Conservation (phyloP, 192 early-diverging fungal species). For the Coemansia sp. region DNA sequence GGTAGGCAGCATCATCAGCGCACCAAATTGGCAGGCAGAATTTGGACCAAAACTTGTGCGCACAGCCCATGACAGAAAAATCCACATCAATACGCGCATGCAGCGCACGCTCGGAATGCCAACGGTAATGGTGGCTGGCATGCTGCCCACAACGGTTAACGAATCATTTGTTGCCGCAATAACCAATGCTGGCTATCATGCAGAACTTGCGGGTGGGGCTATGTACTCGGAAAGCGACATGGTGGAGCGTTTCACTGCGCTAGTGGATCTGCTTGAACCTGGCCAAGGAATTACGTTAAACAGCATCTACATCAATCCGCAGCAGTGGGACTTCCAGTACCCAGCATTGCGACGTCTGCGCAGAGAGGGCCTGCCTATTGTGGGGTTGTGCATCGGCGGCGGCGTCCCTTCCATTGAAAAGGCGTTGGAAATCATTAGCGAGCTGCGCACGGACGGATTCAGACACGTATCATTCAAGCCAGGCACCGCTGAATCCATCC, state of each 20-base stretch:
- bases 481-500: slow-evolving; percentile 71
- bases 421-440: slow-evolving; percentile 72
- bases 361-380: slow-evolving; percentile 81
- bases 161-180: slow-evolving; percentile 78
- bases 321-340: slow-evolving; percentile 79
- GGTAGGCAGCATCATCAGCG: slow-evolving; percentile 65
- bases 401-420: slow-evolving; percentile 83
- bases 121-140: slow-evolving; percentile 88
- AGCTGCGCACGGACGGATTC: slow-evolving; percentile 73
- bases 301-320: slow-evolving; percentile 79
- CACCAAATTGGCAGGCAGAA: slow-evolving; percentile 76
- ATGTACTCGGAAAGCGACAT: slow-evolving; percentile 76
- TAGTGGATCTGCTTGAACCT: slow-evolving; percentile 68
- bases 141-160: slow-evolving; percentile 84
- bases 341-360: slow-evolving; percentile 76
- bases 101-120: slow-evolving; percentile 79
- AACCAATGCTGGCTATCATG: slow-evolving; percentile 86
- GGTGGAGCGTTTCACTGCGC: slow-evolving; percentile 67
- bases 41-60: slow-evolving; percentile 78
- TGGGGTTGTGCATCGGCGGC: too few relatives aligned
- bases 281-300: slow-evolving; percentile 88
- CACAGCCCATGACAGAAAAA: slow-evolving; percentile 49
- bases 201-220: slow-evolving; percentile 86
- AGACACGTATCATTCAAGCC: slow-evolving; percentile 80
- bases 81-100: slow-evolving; percentile 84